Percentiles rank a stretch among this genome's conserved stretches.
Evolutionary conservation across 1,284 basidiomycete species (phyloP).

Genomic region (Sanghuangporus baumii): DNA sequence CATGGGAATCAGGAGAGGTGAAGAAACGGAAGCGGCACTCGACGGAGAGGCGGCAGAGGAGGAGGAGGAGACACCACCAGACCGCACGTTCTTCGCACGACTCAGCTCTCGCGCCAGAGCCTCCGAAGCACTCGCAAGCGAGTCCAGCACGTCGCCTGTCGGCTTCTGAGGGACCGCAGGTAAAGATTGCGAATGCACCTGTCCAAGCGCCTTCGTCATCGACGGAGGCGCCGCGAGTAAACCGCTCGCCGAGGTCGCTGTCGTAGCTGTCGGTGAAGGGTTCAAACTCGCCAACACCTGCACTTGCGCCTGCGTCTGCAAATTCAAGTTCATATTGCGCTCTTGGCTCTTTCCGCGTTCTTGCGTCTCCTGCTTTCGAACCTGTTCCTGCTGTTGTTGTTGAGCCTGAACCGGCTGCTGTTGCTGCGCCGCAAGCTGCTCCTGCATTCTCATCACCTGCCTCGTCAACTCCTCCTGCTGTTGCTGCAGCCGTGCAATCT

Average conservation of each 20-base stretch:
- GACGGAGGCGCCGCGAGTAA: too few species aligned
- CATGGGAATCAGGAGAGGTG: not conserved
- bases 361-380: not conserved
- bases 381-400: not conserved
- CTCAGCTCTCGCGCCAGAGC: slow-evolving; percentile 80
- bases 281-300: slow-evolving; percentile 1
- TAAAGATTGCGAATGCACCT: slow-evolving; percentile 11
- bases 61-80: not conserved
- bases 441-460: slow-evolving; percentile 1
- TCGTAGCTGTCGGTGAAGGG: not conserved
- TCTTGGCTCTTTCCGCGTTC: not conserved
- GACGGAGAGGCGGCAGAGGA: too few species aligned
- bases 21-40: slow-evolving; percentile 18
- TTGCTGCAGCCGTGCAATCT: slow-evolving; percentile 13
- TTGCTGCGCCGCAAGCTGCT: slow-evolving; percentile 8
- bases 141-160: slow-evolving; percentile 42
- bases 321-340: too few species aligned
- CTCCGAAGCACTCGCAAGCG: slow-evolving; percentile 76
- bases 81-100: slow-evolving; percentile 35
- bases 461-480: slow-evolving; percentile 6
- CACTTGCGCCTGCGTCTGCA: not conserved
- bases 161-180: slow-evolving; percentile 22
- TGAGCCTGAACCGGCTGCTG: slow-evolving; percentile 1
- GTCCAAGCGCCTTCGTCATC: slow-evolving; percentile 20
- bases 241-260: slow-evolving; percentile 17